Evolutionary conservation across 225 moss, liverwort and hornwort species (phyloP).

Genomic region (Pseudisothecium myosuroides): DNA sequence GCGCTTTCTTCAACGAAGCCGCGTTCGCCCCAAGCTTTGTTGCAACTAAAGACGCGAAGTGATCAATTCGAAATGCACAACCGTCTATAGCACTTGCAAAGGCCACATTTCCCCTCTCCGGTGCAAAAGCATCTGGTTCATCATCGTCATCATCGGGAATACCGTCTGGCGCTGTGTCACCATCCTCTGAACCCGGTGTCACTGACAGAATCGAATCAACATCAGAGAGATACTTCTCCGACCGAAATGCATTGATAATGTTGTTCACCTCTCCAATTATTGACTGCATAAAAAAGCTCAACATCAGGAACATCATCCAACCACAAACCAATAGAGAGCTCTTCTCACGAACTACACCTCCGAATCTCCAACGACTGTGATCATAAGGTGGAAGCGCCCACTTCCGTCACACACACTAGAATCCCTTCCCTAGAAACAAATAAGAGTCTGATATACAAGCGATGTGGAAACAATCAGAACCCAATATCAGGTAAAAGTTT

Average conservation of each 20-base stretch:
- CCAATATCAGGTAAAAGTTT: neutral
- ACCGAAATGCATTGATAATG: slow-evolving; percentile 82
- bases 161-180: neutral
- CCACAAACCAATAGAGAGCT: neutral
- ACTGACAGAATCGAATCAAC: slow-evolving; percentile 91
- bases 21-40: slow-evolving; percentile 86
- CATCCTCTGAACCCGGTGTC: slow-evolving; percentile 24
- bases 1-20: slow-evolving; percentile 47
- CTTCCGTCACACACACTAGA: neutral
- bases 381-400: neutral
- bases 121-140: slow-evolving; percentile 87
- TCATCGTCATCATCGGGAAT: slow-evolving; percentile 33
- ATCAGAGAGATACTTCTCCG: slow-evolving; percentile 96
- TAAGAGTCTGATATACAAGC: neutral
- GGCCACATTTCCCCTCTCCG: slow-evolving; percentile 93
- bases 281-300: slow-evolving; percentile 25
- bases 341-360: neutral
- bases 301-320: neutral
- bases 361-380: neutral
- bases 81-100: slow-evolving; percentile 94
- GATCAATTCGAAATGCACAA: slow-evolving; percentile 80
- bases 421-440: neutral
- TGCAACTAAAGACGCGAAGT: slow-evolving; percentile 75
- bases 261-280: slow-evolving; percentile 97
- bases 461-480: neutral